Evolutionary conservation across 306 rosid genomes (phyloP).

Genomic region (Casuarina glauca): DNA sequence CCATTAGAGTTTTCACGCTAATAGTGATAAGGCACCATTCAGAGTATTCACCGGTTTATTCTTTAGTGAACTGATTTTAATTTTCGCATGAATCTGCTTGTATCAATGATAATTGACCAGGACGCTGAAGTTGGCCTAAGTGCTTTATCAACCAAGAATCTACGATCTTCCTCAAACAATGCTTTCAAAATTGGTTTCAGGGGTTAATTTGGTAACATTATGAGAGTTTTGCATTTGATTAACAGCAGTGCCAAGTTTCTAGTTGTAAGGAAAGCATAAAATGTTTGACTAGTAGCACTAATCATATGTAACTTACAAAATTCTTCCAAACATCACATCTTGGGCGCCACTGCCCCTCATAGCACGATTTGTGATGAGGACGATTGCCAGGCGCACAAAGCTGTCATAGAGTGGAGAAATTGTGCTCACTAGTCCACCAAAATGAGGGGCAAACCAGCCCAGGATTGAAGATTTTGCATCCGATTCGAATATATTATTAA

Average conservation of each 20-base stretch:
- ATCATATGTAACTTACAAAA: constrained; percentile 55
- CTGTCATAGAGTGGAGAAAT: constrained; percentile 44
- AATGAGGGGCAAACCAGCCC: constrained; percentile 5
- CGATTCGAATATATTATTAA: constrained; percentile 19
- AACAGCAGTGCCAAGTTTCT: neutral
- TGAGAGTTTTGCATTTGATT: neutral
- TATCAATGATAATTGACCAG: neutral
- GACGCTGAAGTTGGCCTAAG: neutral
- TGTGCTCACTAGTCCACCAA: constrained; percentile 21
- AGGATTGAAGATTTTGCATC: constrained; percentile 10
- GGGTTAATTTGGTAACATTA: neutral
- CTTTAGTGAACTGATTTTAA: neutral
- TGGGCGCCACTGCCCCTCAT: constrained; percentile 85
- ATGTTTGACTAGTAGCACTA: neutral
- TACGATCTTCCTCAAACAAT: neutral
- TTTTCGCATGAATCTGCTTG: neutral
- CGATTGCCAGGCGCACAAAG: constrained; percentile 72
- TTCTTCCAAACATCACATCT: constrained; percentile 88
- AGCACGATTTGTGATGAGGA: constrained; percentile 89
- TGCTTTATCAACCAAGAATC: neutral
- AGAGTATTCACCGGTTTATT: neutral
- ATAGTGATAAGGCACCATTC: neutral
- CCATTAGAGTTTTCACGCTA: neutral
- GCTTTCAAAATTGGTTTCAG: neutral
- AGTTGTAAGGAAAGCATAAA: neutral